Evolutionary conservation across 495 filamentous ascomycete genomes (phyloP), one percentile per base, ranked within the genome.

Genomic region (Talaromyces stipitatus): DNA sequence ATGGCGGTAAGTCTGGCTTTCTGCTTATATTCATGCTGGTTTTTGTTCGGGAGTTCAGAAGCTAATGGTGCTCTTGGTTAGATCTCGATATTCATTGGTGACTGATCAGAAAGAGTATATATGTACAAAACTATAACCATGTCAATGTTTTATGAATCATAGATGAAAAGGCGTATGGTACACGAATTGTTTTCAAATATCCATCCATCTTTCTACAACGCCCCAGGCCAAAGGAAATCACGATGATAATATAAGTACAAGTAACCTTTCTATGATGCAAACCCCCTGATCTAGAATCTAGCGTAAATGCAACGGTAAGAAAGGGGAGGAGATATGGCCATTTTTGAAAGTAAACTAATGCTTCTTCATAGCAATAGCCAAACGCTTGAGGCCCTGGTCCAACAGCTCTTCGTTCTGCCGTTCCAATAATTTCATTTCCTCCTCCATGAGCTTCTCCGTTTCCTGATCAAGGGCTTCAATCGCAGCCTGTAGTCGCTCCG

Each of bases 1-100:
- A 97, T 97, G 91, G 95, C 95, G 59, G 94, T 97, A 69, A 78
- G 88, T 82, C 16, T 14, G 14, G 16, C 7, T 33, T 4, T 14
- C 47, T 11, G 3, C 24, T 3, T 33, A 10, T 0, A 24, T 2
- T 27, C 1, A 14, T 3, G n/a, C 9, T 20, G 41, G 1, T 11
- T 38, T 29, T 55, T 1, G 43, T 23, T n/a, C n/a, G n/a, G n/a
- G n/a, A n/a, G n/a, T n/a, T n/a, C 46, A 45, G 32, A 47, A 14
- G 16, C 32, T 58, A 46, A 46, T 24, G 12, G 2, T 30, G 23
- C 36, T 24, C 9, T 14, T 32, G 2, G 10, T 14, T 45, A 78
- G 74, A 64, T 70, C 16, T 75, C 72, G 9, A 74, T 78, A 60
- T 76, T 76, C 62, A 66, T 78, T 53, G 73, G 73, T 56, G 69